Evolutionary conservation across 805 yeast genomes (phyloP).

Genomic region (Komagataella mondaviorum): DNA sequence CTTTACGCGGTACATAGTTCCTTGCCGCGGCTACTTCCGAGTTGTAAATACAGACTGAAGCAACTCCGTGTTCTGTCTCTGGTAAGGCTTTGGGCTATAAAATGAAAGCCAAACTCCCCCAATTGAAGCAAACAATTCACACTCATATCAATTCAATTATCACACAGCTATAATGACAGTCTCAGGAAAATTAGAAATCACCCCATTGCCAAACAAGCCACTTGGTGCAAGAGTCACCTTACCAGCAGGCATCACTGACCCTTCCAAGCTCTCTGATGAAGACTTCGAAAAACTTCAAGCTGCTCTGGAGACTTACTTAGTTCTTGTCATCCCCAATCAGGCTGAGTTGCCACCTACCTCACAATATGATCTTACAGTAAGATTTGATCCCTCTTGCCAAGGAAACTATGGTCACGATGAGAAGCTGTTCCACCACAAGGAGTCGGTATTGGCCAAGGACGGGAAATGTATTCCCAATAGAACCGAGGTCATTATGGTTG

Average conservation of each 20-base stretch:
- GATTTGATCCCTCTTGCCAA: slow-evolving; percentile 61
- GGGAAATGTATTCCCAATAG: slow-evolving; percentile 69
- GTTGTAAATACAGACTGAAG: neutral
- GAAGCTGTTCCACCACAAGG: slow-evolving; percentile 52
- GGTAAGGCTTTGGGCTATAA: neutral
- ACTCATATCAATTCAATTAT: neutral
- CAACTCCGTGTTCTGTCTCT: neutral
- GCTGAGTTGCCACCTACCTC: slow-evolving; percentile 56
- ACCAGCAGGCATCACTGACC: slow-evolving; percentile 65
- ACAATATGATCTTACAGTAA: slow-evolving; percentile 62
- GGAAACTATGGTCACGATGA: slow-evolving; percentile 74
- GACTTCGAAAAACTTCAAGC: slow-evolving; percentile 51
- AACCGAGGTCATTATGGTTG: slow-evolving; percentile 85
- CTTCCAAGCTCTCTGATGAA: slow-evolving; percentile 46
- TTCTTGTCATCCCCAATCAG: slow-evolving; percentile 63
- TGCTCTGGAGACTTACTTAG: slow-evolving; percentile 58
- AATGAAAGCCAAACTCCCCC: neutral
- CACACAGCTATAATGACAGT: slow-evolving; percentile 9
- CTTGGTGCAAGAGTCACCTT: slow-evolving; percentile 59
- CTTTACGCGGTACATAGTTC: too few species aligned
- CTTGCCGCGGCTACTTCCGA: neutral
- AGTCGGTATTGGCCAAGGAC: slow-evolving; percentile 65
- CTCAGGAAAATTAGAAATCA: slow-evolving; percentile 18
- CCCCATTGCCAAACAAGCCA: slow-evolving; percentile 35
- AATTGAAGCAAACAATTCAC: neutral